phyloP scores from a whole-genome alignment of 306 rosid species.

The Medicago ruthenica region DNA sequence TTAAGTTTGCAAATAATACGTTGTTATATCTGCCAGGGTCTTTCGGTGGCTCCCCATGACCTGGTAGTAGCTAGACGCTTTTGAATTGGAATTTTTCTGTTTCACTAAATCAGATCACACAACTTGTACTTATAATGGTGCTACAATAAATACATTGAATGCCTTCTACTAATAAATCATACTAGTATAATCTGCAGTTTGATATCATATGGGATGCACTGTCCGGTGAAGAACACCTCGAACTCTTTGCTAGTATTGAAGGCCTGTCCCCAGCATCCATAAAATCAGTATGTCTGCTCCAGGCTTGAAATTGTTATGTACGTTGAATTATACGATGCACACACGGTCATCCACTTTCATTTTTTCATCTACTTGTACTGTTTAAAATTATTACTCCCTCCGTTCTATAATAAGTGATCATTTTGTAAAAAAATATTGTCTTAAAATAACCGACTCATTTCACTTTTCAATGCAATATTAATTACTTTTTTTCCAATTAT shows the following conservation, averaged over 20 bases:
- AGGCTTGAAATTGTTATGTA: slow-evolving; percentile 30
- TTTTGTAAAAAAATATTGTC: too few species aligned
- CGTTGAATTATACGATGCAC: slow-evolving; percentile 5
- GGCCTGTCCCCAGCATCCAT: slow-evolving; percentile 74
- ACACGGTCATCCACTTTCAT: too few species aligned
- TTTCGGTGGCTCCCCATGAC: too few species aligned
- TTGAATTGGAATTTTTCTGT: not conserved
- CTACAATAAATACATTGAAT: not conserved
- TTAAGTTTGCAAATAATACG: too few species aligned
- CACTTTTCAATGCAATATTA: too few species aligned
- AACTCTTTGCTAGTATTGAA: slow-evolving; percentile 79
- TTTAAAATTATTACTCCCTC: slow-evolving; percentile 36
- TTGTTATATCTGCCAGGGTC: too few species aligned
- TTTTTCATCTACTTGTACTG: not conserved
- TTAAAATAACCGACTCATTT: too few species aligned
- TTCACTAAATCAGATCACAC: not conserved
- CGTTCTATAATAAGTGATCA: too few species aligned
- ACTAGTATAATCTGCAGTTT: slow-evolving; percentile 64
- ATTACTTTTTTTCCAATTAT: too few species aligned
- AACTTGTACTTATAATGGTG: not conserved
- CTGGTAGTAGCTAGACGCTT: not conserved
- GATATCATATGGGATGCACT: slow-evolving; percentile 90
- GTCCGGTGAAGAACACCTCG: slow-evolving; percentile 84
- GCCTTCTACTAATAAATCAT: slow-evolving; percentile 28
- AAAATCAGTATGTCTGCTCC: slow-evolving; percentile 57